Evolutionary conservation across 2,329 filamentous ascomycete species (phyloP), one percentile per base, ranked within the genome.

Genomic region (Aspergillus ochraceus): DNA sequence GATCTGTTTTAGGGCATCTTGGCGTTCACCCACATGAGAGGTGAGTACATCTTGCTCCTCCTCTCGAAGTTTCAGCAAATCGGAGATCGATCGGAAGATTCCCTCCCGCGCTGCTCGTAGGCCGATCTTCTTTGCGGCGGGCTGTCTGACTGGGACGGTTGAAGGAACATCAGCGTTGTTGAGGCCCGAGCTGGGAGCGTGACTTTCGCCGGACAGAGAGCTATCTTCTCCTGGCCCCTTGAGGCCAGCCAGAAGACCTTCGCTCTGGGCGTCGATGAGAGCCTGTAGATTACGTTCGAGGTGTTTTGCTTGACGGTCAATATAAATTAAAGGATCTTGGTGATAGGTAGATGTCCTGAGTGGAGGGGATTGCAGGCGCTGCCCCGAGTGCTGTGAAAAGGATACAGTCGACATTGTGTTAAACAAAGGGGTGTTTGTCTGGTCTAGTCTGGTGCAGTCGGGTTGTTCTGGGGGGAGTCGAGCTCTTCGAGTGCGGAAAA

Each of bases 231-330:
- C 79, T 30, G 63, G 53, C 12, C 72, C 73, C 12, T 74, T 72
- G 3, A 84, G 70, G 3, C 81, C 82, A 51, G 80, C 78, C 46
- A 82, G 75, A 30, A 88, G 75, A 19, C 82, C 84, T 65, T 86
- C 84, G 32, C 84, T 83, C 70, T 88, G 86, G 10, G 84, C 83
- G 71, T 88, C 85, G 22, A 88, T 81, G 11, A 87, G 74, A 58
- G 78, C 77, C 70, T 88, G 86, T 10, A 88, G 77, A 61, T 84
- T 82, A 55, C 79, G 78, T 67, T 88, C 80, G 10, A 88, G 80
- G 63, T 84, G 75, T 58, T 77, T 79, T 26, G 84, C 79, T 67
- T 82, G 79, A 59, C 83, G 77, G 64, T 83, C 79, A 59, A 86
- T 71, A 29, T 78, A 77, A n/a, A 83, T 69, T 29, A 84, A 74